Percentiles rank a stretch among this genome's conserved stretches.
Evolutionary conservation across 495 filamentous ascomycete genomes (phyloP).

Genomic region (Trichoderma virens): DNA sequence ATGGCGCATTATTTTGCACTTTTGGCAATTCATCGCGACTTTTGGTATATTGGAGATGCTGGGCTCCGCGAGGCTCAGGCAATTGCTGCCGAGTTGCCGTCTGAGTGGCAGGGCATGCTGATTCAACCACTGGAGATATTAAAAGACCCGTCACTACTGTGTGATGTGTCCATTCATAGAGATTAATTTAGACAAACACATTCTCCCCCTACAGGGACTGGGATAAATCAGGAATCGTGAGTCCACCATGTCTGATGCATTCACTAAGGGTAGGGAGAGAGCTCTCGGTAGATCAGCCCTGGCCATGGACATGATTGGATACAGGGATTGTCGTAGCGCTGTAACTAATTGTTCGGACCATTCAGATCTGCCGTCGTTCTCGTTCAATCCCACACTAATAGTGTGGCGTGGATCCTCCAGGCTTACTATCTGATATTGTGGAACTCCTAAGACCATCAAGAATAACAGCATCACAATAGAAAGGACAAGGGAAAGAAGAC

Average conservation of each 20-base stretch:
- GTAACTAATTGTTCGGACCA: no score
- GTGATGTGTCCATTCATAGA: not conserved
- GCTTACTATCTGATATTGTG: not conserved
- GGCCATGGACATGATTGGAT: not conserved
- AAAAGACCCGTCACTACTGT: not conserved
- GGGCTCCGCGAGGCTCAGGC: slow-evolving; percentile 12
- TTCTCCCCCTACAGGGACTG: no score
- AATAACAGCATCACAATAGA: no score
- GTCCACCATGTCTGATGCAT: no score
- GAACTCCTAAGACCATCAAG: no score
- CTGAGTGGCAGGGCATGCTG: slow-evolving; percentile 31
- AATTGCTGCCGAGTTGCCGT: slow-evolving; percentile 28
- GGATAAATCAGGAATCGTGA: no score
- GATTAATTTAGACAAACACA: no score
- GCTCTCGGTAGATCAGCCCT: not conserved
- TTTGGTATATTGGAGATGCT: slow-evolving; percentile 31
- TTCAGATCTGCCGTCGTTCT: not conserved
- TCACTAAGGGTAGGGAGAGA: no score
- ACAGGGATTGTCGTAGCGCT: not conserved
- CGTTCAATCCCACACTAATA: not conserved
- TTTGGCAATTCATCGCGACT: slow-evolving; percentile 19
- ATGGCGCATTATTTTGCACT: slow-evolving; percentile 35
- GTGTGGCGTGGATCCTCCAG: not conserved
- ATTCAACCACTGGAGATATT: slow-evolving; percentile 27
- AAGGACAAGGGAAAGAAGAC: no score